Percentiles rank a stretch among this genome's conserved stretches.
These are phyloP conservation scores for Aspergillus versicolor DNA, from an alignment of 2,329 filamentous ascomycete genomes.

Conservation along the genomic window DNA sequence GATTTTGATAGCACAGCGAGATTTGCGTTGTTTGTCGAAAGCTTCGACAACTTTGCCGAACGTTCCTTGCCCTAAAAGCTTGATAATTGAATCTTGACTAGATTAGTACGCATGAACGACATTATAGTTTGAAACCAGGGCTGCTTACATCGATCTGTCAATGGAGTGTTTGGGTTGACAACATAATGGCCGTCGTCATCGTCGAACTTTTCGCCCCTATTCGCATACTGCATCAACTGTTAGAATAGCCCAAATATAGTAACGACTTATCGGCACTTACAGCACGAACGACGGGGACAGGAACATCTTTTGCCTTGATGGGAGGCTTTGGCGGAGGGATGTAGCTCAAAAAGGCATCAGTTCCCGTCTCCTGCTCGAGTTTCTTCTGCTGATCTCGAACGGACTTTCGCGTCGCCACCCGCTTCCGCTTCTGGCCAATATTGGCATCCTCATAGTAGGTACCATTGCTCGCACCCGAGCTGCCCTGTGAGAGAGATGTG, in stretches of 20 bases:
- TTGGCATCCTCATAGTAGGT: constrained; percentile 66
- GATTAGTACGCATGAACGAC: constrained; percentile 18
- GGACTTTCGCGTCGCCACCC: constrained; percentile 72
- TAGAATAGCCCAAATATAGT: constrained; percentile 8
- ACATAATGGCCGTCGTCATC: constrained; percentile 98
- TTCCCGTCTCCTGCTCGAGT: constrained; percentile 68
- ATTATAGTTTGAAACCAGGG: background rate
- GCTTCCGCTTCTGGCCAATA: constrained; percentile 86
- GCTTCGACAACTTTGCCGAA: constrained; percentile 98
- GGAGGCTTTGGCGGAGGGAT: constrained; percentile 83
- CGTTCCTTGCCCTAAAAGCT: constrained; percentile 90
- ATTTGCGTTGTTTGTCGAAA: constrained; percentile 71
- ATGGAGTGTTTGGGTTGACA: constrained; percentile 77
- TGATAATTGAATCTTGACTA: constrained; percentile 74
- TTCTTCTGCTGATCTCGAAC: constrained; percentile 79
- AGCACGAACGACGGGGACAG: constrained; percentile 59
- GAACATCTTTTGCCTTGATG: constrained; percentile 82
- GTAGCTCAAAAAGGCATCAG: constrained; percentile 74
- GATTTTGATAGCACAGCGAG: constrained; percentile 93
- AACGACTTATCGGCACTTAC: constrained; percentile 44
- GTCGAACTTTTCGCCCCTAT: constrained; percentile 72
- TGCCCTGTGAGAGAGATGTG: constrained; percentile 72
- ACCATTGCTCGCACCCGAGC: constrained; percentile 51
- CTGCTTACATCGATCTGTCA: constrained; percentile 84
- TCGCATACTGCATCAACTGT: constrained; percentile 41